phyloP scores from a whole-genome alignment of 108 stramenopile species.

The Thalassiosira profunda region DNA sequence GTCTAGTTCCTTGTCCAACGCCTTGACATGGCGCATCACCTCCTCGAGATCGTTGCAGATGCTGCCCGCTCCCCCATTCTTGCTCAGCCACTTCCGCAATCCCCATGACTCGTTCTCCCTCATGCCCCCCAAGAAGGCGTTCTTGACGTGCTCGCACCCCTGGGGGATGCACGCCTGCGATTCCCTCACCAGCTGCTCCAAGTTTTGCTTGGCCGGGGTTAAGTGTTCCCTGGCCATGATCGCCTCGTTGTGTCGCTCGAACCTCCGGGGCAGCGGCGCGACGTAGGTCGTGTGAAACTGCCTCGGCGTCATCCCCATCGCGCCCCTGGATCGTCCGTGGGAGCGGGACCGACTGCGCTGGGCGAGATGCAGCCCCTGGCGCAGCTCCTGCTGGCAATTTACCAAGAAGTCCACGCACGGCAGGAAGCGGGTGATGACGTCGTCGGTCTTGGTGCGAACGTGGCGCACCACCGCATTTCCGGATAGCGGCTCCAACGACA shows the following conservation, averaged over 20 bases:
- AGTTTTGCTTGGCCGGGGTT: conserved; percentile 43
- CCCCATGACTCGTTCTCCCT: conserved; percentile 93
- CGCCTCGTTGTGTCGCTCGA: conserved; percentile 60
- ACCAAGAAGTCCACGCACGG: conserved; percentile 93
- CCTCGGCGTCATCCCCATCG: conserved; percentile 57
- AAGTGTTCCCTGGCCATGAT: conserved; percentile 63
- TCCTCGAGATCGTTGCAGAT: conserved; percentile 90
- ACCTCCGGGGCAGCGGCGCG: conserved; percentile 64
- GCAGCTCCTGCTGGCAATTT: conserved; percentile 86
- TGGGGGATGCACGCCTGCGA: conserved; percentile 48
- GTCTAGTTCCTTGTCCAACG: conserved; percentile 52
- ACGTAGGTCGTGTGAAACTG: conserved; percentile 73
- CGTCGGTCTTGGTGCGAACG: conserved; percentile 57
- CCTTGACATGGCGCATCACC: conserved; percentile 60
- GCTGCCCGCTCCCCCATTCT: conserved; percentile 78
- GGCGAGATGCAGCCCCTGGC: conserved; percentile 72
- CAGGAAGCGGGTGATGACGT: conserved; percentile 75
- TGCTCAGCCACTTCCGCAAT: conserved; percentile 85
- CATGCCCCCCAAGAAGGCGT: conserved; percentile 89
- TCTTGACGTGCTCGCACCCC: conserved; percentile 85
- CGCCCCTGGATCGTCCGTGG: conserved; percentile 9
- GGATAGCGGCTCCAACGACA: conserved; percentile 70
- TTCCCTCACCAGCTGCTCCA: conserved; percentile 63
- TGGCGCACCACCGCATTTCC: conserved; percentile 62
- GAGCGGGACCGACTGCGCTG: conserved; percentile 16